Evolutionary conservation across 2,329 filamentous ascomycete species (phyloP).

Genomic region (Cytospora mali): DNA sequence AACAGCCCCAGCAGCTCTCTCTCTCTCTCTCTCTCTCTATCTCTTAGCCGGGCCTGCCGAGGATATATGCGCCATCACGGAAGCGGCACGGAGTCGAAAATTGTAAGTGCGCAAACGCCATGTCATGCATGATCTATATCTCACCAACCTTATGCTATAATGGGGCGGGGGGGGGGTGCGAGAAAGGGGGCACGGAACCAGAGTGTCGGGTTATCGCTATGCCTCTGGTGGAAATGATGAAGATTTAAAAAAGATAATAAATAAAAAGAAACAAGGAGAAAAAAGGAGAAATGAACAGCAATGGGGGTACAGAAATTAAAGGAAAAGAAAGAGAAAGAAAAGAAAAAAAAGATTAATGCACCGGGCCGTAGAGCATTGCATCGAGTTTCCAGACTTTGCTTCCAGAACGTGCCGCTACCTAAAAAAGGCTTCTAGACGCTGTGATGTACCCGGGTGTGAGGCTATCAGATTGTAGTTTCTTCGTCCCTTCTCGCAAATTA

Average conservation of each 20-base stretch:
- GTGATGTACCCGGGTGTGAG: constrained; percentile 15
- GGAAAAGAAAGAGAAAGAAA: not conserved
- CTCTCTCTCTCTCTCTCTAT: no score
- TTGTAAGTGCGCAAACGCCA: not conserved
- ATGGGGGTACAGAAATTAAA: no score
- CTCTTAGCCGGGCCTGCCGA: no score
- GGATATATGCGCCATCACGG: not conserved
- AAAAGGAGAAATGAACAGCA: no score
- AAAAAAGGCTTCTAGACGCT: constrained; percentile 3
- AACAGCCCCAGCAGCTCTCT: no score
- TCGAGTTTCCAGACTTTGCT: no score
- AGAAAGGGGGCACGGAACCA: no score
- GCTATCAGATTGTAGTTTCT: constrained; percentile 8
- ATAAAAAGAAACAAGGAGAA: not conserved
- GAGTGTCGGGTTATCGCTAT: constrained; percentile 16
- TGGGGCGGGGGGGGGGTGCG: not conserved
- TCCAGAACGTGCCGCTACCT: constrained; percentile 22
- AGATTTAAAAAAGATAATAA: not conserved
- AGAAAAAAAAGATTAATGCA: no score
- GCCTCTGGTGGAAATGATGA: not conserved
- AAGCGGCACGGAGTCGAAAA: not conserved
- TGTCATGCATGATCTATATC: constrained; percentile 8
- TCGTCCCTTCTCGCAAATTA: no score
- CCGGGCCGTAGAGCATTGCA: not conserved
- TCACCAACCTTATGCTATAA: not conserved